Conservation (phyloP, 2,329 filamentous ascomycete genomes). For the Corinectria fuckeliana region DNA sequence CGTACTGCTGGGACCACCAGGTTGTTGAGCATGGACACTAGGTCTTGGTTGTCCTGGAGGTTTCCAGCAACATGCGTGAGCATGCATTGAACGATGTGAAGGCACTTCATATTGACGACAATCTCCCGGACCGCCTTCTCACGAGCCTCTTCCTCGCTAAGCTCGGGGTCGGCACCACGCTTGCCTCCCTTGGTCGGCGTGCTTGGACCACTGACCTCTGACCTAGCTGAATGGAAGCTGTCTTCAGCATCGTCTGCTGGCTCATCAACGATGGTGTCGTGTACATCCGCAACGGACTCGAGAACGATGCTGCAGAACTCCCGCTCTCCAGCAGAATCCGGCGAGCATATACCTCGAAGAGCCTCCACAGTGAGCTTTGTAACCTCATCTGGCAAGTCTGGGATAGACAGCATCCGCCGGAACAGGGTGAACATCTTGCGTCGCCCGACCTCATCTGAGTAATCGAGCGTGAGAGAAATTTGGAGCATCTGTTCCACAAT, state of each 20-base stretch:
- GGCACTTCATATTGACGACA: conserved; percentile 97
- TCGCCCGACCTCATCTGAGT: conserved; percentile 95
- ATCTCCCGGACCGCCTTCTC: conserved; percentile 87
- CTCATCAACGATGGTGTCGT: conserved; percentile 87
- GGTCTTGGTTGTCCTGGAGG: conserved; percentile 84
- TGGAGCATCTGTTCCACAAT: conserved; percentile 94
- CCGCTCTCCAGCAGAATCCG: conserved; percentile 73
- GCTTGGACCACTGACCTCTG: conserved; percentile 75
- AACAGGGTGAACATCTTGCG: conserved; percentile 95
- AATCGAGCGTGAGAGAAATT: conserved; percentile 90
- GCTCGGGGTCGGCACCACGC: conserved; percentile 48
- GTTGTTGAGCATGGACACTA: conserved; percentile 99
- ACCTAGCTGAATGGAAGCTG: conserved; percentile 93
- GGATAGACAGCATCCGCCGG: conserved; percentile 81
- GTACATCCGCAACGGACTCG: conserved; percentile 94
- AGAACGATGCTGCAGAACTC: conserved; percentile 87
- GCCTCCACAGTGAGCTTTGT: conserved; percentile 88
- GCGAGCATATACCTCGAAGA: conserved; percentile 82
- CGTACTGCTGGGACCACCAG: conserved; percentile 94
- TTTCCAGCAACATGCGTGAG: conserved; percentile 89
- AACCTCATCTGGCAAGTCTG: conserved; percentile 89
- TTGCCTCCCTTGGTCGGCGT: conserved; percentile 58
- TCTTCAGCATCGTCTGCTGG: conserved; percentile 62
- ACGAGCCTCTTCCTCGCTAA: conserved; percentile 70
- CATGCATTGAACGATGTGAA: conserved; percentile 98